Percentiles rank a stretch among this genome's conserved stretches.
Conservation (phyloP, 805 yeast genomes). For the Candida argentea region DNA sequence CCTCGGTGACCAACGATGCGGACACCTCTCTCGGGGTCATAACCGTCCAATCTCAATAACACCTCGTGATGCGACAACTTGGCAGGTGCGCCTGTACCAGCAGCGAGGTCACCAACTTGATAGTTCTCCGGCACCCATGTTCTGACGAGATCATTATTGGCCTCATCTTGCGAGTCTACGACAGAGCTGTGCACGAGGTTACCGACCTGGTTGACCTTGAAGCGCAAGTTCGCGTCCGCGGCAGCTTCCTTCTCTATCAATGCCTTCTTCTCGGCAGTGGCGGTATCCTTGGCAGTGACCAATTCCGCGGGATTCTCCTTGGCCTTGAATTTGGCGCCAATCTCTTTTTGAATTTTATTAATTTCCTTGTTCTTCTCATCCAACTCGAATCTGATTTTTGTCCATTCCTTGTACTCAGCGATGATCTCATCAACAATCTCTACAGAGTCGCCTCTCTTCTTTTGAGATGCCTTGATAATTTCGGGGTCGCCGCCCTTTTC, state of each 20-base stretch:
- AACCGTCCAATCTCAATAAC: constrained; percentile 88
- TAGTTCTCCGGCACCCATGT: constrained; percentile 78
- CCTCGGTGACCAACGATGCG: constrained; percentile 98
- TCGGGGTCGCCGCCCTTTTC: constrained; percentile 98
- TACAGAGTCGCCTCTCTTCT: constrained; percentile 88
- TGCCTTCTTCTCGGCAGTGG: constrained; percentile 59
- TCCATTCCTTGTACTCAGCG: constrained; percentile 86
- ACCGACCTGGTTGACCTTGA: constrained; percentile 84
- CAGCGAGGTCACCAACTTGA: constrained; percentile 53
- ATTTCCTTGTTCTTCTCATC: constrained; percentile 84
- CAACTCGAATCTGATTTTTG: constrained; percentile 66
- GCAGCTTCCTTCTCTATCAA: constrained; percentile 62
- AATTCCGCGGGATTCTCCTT: constrained; percentile 90
- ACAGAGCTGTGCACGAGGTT: constrained; percentile 92
- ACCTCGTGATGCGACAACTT: constrained; percentile 91
- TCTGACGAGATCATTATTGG: constrained; percentile 76
- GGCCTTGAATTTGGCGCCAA: constrained; percentile 85
- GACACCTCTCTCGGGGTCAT: constrained; percentile 98
- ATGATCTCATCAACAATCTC: constrained; percentile 95
- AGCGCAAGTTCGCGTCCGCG: constrained; percentile 65
- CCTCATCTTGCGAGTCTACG: constrained; percentile 82
- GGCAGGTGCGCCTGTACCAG: constrained; percentile 71
- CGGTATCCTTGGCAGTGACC: constrained; percentile 67
- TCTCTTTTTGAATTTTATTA: constrained; percentile 86
- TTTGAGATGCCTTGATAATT: constrained; percentile 75